Percentiles rank a stretch among this genome's conserved stretches.
Evolutionary conservation across 805 yeast species (phyloP).

Genomic region (Nakazawaea laoshanensis): DNA sequence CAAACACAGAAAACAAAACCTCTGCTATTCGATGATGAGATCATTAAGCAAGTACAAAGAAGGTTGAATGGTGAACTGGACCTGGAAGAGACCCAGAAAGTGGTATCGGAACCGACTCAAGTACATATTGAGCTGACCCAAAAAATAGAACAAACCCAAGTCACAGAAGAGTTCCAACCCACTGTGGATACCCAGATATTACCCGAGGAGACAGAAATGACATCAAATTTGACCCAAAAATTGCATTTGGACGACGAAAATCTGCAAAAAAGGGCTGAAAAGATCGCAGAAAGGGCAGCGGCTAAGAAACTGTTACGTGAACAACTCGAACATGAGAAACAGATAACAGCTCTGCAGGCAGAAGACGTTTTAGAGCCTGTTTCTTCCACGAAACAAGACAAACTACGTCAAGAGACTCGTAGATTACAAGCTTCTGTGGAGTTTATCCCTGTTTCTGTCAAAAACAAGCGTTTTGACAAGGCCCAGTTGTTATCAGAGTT

Average conservation of each 20-base stretch:
- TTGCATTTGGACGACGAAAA: constrained; percentile 6
- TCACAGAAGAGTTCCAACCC: constrained; percentile 1
- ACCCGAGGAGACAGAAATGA: constrained; percentile 3
- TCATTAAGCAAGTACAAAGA: constrained; percentile 1
- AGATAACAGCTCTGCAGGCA: constrained; percentile 2
- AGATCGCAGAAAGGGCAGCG: constrained; percentile 19
- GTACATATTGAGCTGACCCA: too few species aligned
- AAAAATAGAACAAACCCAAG: too few species aligned
- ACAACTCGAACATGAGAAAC: constrained; percentile 11
- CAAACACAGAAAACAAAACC: not conserved
- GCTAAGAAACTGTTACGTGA: constrained; percentile 14
- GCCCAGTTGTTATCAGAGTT: constrained; percentile 14
- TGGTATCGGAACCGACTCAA: not conserved
- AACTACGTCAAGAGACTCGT: constrained; percentile 12
- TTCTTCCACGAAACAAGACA: constrained; percentile 6
- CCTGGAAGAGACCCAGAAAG: constrained; percentile 1
- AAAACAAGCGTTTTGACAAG: constrained; percentile 15
- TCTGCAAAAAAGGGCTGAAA: constrained; percentile 18
- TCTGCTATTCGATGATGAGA: not conserved
- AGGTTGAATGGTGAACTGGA: constrained; percentile 7
- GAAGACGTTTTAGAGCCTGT: constrained; percentile 8
- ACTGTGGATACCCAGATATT: not conserved
- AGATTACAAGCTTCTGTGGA: constrained; percentile 9
- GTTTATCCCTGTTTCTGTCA: constrained; percentile 2
- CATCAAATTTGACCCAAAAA: not conserved